phyloP scores from a whole-genome alignment of 2,329 filamentous ascomycete species.

The Aspergillus tanneri region DNA sequence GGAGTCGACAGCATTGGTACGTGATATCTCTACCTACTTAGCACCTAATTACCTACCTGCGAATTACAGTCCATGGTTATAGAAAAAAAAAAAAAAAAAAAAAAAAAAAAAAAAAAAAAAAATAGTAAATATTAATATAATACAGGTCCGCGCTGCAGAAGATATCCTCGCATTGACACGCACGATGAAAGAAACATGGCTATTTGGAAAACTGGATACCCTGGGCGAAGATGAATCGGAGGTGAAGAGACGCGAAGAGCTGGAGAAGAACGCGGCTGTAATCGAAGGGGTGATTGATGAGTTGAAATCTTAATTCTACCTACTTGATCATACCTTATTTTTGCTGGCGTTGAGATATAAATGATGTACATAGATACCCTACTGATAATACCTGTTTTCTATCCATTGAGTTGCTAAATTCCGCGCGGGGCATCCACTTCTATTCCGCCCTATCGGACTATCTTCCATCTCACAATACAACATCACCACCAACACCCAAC shows the following conservation, averaged over 20 bases:
- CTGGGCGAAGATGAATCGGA: conserved; percentile 47
- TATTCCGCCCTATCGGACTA: neutral
- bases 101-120: neutral
- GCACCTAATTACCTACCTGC: neutral
- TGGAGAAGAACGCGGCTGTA: conserved; percentile 49
- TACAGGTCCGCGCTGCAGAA: conserved; percentile 60
- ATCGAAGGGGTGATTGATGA: conserved; percentile 48
- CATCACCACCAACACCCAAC: conserved; percentile 4
- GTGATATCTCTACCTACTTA: conserved; percentile 15
- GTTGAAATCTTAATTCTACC: conserved; percentile 26
- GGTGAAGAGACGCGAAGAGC: conserved; percentile 41
- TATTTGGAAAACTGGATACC: conserved; percentile 64
- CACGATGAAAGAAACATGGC: conserved; percentile 65
- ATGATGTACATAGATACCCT: neutral
- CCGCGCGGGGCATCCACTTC: no score
- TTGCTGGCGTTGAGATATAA: no score
- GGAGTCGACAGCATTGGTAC: conserved; percentile 58
- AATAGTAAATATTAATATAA: neutral
- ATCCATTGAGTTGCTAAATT: no score
- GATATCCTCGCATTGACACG: conserved; percentile 61
- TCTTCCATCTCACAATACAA: neutral
- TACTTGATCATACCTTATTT: no score
- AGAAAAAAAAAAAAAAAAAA: no score
- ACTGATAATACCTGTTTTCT: neutral
- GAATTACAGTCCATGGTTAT: no score